Base-by-base conservation (phyloP, 805 yeast genomes). In the Candida broadrunensis region DNA sequence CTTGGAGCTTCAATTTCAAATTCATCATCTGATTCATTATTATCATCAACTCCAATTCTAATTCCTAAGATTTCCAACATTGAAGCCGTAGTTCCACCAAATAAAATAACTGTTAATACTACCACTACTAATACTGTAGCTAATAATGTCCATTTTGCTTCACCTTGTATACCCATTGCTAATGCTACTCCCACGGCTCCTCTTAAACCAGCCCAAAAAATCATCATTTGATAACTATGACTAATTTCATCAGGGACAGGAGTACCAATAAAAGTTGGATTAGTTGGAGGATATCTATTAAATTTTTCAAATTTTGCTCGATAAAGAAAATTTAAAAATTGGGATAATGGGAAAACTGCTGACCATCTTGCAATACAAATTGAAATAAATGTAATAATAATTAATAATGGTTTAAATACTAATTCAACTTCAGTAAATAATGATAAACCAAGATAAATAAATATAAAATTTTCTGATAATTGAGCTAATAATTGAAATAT, bases 161-260 rank as follows among this genome's bases (percentile, higher is more conserved):
- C 97, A 45, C 98, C 99, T 64, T 88, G 96, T 31, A 93, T 70
- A 12, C 99, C 99, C 81, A 95, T 88, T 0, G 99, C 99, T 55
- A 93, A 75, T 0, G 99, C 99, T 4, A 93, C 99, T 49, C 99
- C 99, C 26, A 93, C 99, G 1, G 99, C 99, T 44, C 99, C 99
- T 57, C 99, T 76, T 42, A 93, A 72, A 3, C 99, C 99, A 2
- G 99, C 99, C 99, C 99, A 93, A 61, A 93, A 93, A 37, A 91
- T 88, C 99, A 93, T 93, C 87, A 89, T 88, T 66, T 93, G 99
- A 63, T 93, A 93, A 46, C 85, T 88, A 54, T 88, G 91, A 19
- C 96, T 93, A 46, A 93, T 89, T 65, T 91, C 98, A 54, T 89
- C 97, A 2, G 86, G 85, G 9, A 76, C 65, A 2, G 73, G 54